Conservation (phyloP, 1,139 yeast genomes). For the Pichia sp. region DNA sequence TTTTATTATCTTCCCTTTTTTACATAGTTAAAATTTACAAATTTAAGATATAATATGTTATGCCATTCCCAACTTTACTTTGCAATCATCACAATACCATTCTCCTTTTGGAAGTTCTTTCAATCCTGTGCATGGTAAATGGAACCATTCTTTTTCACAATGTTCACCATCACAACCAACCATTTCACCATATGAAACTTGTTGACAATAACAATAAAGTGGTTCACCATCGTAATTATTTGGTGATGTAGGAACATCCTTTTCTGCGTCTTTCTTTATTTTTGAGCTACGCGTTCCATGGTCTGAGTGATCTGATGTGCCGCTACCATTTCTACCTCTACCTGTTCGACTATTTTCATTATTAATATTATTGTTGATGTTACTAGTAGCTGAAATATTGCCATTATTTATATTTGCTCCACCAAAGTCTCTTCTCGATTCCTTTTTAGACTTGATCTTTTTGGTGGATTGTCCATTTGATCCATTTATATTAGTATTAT, state of each 20-base stretch:
- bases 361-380: not conserved
- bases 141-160: conserved; percentile 96
- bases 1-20: not conserved
- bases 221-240: conserved; percentile 46
- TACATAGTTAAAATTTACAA: not conserved
- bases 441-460: conserved; percentile 2
- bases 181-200: conserved; percentile 97
- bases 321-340: conserved; percentile 2
- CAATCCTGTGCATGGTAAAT: conserved; percentile 89
- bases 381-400: not conserved
- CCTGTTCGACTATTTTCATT: not conserved
- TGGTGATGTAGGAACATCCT: conserved; percentile 9
- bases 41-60: not conserved
- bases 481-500: not conserved
- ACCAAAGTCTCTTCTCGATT: conserved; percentile 2
- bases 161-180: conserved; percentile 96
- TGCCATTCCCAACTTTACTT: conserved; percentile 13
- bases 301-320: conserved; percentile 12
- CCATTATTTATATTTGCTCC: not conserved
- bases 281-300: conserved; percentile 3
- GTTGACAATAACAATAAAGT: conserved; percentile 91
- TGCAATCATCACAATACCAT: conserved; percentile 95
- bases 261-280: conserved; percentile 2
- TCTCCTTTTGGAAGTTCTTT: conserved; percentile 89
- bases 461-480: not conserved